Evolutionary conservation across 371 early-diverging fungal species (phyloP), one percentile per base, ranked within the genome.

Genomic region (Apophysomyces sp.): DNA sequence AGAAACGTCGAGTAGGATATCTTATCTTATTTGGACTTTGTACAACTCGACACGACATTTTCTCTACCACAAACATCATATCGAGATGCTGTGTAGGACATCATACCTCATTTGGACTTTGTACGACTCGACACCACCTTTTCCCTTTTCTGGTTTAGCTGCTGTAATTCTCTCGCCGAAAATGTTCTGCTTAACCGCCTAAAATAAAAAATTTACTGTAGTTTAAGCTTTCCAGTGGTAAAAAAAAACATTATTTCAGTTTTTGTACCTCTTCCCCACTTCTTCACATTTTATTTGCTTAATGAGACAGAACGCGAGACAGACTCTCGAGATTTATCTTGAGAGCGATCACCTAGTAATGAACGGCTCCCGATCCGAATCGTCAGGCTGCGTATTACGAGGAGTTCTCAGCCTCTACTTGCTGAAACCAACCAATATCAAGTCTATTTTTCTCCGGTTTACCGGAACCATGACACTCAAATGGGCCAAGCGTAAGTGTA

Each of bases 311-410:
- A 62, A 37, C 51, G 12, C 61, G 21, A 60, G 21, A 21, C 26
- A 51, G 29, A 67, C 71, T 36, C 41, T 73, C 15, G 68, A 66
- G 11, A 74, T 74, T 12, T 63, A 68, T 28, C 21, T 74, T 34
- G 74, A 74, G 31, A 71, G 62, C 60, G 67, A 68, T 24, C 61
- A 59, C 4, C 34, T 74, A 13, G 57, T 74, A 49, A 71, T 74
- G 72, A 65, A 71, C 55, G 74, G 72, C 24, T 59, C 66, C 9
- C 52, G 68, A 1, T 18, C 60, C 16, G 74, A 74, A 37, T 74
- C 74, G 2, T 59, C 71, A 51, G 74, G 74, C 9, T 74, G 74
- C 57, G 68, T 74, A 2, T 40, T 74, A 40, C 60, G 74, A 63
- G 74, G 74, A 6, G 63, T 60, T 0, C 37, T 74, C 18, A 57